A percentile compares a stretch with the other conserved stretches of the same genome.
Evolutionary conservation across 495 filamentous ascomycete genomes (phyloP).

Genomic region (Podospora appendiculata): DNA sequence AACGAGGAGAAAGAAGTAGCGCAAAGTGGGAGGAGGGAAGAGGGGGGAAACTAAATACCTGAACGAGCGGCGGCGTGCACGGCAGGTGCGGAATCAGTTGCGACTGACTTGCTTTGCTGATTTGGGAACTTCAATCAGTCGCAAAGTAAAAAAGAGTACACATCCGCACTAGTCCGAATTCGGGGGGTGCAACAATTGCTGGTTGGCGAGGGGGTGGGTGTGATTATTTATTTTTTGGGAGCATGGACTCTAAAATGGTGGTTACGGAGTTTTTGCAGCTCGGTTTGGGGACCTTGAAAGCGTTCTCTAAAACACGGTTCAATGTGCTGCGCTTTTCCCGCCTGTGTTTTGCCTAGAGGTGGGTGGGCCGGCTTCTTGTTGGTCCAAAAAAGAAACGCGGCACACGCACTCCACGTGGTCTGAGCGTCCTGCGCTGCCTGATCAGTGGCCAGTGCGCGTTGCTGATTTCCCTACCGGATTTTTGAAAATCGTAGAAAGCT

Average conservation of each 20-base stretch:
- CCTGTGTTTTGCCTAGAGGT: not conserved
- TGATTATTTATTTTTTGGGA: slow-evolving; percentile 7
- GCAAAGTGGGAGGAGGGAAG: not conserved
- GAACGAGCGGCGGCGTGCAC: not conserved
- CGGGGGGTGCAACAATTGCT: slow-evolving; percentile 1
- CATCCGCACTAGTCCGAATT: slow-evolving; percentile 21
- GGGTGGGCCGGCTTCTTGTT: not conserved
- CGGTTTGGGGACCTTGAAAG: too few relatives aligned
- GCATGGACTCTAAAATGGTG: too few relatives aligned
- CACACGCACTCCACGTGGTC: not conserved
- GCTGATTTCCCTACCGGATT: too few relatives aligned
- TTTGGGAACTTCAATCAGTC: slow-evolving; percentile 1
- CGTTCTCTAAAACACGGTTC: slow-evolving; percentile 3
- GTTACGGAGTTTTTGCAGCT: slow-evolving; percentile 6
- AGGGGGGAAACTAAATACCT: slow-evolving; percentile 11
- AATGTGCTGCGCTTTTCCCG: slow-evolving; percentile 1
- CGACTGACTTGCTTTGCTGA: slow-evolving; percentile 2
- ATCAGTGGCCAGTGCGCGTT: too few relatives aligned
- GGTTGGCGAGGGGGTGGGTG: not conserved
- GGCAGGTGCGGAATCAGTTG: not conserved
- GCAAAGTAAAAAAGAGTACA: not conserved
- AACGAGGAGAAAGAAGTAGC: not conserved
- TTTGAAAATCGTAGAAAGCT: too few relatives aligned
- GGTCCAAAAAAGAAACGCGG: not conserved
- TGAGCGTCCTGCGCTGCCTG: not conserved